phyloP scores from a whole-genome alignment of 129 eudicot genomes.

The Tanacetum coccineum region DNA sequence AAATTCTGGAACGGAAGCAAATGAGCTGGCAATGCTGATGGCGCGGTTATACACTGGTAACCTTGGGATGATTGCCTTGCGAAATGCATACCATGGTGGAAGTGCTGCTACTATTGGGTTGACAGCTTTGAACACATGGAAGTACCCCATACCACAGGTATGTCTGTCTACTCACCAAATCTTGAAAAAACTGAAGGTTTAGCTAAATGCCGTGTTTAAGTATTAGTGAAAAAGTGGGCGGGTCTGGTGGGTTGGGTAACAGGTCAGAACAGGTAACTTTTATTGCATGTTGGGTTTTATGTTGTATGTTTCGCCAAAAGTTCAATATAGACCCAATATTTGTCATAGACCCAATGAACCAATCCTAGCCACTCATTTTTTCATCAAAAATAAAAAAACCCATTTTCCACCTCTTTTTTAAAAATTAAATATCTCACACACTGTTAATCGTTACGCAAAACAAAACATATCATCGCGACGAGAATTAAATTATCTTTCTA shows the following conservation, averaged over 20 bases:
- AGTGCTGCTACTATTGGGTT: slow-evolving; percentile 85
- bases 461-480: too few species aligned
- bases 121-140: slow-evolving; percentile 94
- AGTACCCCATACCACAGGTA: slow-evolving; percentile 92
- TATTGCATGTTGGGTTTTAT: not conserved
- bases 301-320: too few species aligned
- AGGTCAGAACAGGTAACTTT: not conserved
- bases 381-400: too few species aligned
- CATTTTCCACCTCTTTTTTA: too few species aligned
- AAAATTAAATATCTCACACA: too few species aligned
- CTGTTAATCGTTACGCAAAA: too few species aligned
- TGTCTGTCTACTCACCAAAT: slow-evolving; percentile 11
- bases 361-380: too few species aligned
- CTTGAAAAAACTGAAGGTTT: not conserved
- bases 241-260: slow-evolving; percentile 6
- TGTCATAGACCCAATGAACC: too few species aligned
- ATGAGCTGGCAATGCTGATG: slow-evolving; percentile 93
- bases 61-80: slow-evolving; percentile 77
- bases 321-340: too few species aligned
- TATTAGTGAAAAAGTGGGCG: not conserved
- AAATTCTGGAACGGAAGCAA: slow-evolving; percentile 98
- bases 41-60: slow-evolving; percentile 84
- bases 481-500: too few species aligned
- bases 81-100: slow-evolving; percentile 98
- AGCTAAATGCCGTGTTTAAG: slow-evolving; percentile 1